Conservation (phyloP, 2,329 filamentous ascomycete genomes). For the Colletotrichum chlorophyti region DNA sequence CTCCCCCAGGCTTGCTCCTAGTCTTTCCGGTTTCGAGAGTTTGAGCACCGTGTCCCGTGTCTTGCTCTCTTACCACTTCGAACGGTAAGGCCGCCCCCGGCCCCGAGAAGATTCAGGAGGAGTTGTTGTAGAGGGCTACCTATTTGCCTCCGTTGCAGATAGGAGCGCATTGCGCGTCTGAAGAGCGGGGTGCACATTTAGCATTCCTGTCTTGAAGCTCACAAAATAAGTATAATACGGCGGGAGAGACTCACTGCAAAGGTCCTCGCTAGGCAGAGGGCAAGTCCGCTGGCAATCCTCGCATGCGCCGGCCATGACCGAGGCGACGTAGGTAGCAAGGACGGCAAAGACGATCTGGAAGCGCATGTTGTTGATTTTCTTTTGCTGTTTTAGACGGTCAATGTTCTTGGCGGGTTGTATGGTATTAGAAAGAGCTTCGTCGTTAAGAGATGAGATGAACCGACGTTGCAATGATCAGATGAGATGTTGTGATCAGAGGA, state of each 20-base stretch:
- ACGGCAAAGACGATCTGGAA: slow-evolving; percentile 12
- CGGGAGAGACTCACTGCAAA: slow-evolving; percentile 19
- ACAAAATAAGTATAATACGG: too few species aligned
- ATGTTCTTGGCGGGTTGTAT: too few species aligned
- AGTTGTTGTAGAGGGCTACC: too few species aligned
- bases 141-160: slow-evolving; percentile 13
- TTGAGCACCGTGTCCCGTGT: too few species aligned
- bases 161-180: slow-evolving; percentile 3
- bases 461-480: not conserved
- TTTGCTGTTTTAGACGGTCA: not conserved
- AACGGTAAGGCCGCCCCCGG: too few species aligned
- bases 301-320: slow-evolving; percentile 6
- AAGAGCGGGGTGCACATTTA: too few species aligned
- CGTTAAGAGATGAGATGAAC: not conserved
- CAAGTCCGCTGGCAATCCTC: slow-evolving; percentile 13
- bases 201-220: fast-evolving
- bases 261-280: not conserved
- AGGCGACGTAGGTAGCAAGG: slow-evolving; percentile 1
- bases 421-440: not conserved
- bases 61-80: too few species aligned
- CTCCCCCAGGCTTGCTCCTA: too few species aligned
- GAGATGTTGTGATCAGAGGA: not conserved
- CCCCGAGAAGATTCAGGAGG: too few species aligned
- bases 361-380: not conserved
- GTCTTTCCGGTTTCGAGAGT: too few species aligned